These are phyloP conservation scores for Candida sonorensis DNA, from an alignment of 805 yeast genomes.

Conservation along the genomic window DNA sequence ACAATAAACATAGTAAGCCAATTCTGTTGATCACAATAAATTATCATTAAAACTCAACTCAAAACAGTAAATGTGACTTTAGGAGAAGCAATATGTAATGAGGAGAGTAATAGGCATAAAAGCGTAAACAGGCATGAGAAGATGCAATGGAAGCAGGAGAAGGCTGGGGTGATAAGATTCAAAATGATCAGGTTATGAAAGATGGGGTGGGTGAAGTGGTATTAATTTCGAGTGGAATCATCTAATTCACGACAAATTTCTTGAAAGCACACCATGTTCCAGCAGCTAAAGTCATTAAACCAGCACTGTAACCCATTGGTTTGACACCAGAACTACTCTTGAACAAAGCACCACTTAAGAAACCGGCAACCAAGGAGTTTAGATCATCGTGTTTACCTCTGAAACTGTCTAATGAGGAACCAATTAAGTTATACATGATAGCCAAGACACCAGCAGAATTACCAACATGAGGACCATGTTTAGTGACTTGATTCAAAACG, in stretches of 20 bases:
- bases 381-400: conserved; percentile 86
- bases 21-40: too few species aligned
- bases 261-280: conserved; percentile 90
- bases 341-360: conserved; percentile 85
- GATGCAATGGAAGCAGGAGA: too few species aligned
- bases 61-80: too few species aligned
- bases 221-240: too few species aligned
- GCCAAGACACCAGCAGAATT: conserved; percentile 95
- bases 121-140: too few species aligned
- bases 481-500: conserved; percentile 83
- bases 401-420: conserved; percentile 67
- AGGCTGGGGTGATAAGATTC: too few species aligned
- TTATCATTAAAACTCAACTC: too few species aligned
- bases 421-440: conserved; percentile 76
- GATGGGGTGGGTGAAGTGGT: neutral
- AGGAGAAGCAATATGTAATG: too few species aligned
- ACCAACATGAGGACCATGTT: conserved; percentile 94
- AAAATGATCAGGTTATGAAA: neutral
- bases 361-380: conserved; percentile 86
- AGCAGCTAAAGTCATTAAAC: conserved; percentile 81
- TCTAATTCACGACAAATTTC: conserved; percentile 16
- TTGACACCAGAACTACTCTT: conserved; percentile 77
- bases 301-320: conserved; percentile 86
- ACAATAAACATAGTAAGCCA: too few species aligned
- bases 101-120: too few species aligned